These are phyloP conservation scores for Globisporangium paroecandrum DNA, from an alignment of 352 stramenopile species.

Conservation along the genomic window DNA sequence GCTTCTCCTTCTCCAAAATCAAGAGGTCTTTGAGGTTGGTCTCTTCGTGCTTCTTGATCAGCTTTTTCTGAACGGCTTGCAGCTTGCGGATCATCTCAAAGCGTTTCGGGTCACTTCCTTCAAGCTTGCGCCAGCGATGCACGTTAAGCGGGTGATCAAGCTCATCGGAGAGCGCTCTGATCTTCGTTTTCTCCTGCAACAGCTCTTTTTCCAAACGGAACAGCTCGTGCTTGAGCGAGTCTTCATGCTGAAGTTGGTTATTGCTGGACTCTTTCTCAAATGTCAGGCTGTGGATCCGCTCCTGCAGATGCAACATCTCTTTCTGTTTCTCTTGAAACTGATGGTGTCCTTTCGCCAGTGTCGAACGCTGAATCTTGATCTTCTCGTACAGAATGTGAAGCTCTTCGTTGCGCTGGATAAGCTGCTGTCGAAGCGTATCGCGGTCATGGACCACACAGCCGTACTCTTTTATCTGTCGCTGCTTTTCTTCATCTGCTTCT, in stretches of 20 bases:
- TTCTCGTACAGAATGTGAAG: constrained; percentile 88
- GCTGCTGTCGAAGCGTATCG: constrained; percentile 80
- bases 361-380: constrained; percentile 90
- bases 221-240: constrained; percentile 55
- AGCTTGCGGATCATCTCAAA: constrained; percentile 89
- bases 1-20: constrained; percentile 88
- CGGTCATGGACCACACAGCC: constrained; percentile 82
- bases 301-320: constrained; percentile 51
- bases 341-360: constrained; percentile 68
- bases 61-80: constrained; percentile 78
- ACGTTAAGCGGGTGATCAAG: constrained; percentile 91
- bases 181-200: constrained; percentile 83
- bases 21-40: constrained; percentile 62
- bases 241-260: constrained; percentile 60
- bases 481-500: constrained; percentile 87
- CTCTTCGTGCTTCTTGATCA: constrained; percentile 84
- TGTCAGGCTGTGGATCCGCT: constrained; percentile 51
- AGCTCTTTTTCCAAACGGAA: constrained; percentile 72
- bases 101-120: constrained; percentile 84
- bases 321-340: constrained; percentile 71
- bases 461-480: constrained; percentile 85
- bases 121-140: constrained; percentile 89
- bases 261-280: constrained; percentile 60
- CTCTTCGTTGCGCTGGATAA: constrained; percentile 87
- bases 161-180: constrained; percentile 85